Evolutionary conservation across 768 basidiomycete species (phyloP), one percentile per base, ranked within the genome.

Genomic region (Suillus lakei): DNA sequence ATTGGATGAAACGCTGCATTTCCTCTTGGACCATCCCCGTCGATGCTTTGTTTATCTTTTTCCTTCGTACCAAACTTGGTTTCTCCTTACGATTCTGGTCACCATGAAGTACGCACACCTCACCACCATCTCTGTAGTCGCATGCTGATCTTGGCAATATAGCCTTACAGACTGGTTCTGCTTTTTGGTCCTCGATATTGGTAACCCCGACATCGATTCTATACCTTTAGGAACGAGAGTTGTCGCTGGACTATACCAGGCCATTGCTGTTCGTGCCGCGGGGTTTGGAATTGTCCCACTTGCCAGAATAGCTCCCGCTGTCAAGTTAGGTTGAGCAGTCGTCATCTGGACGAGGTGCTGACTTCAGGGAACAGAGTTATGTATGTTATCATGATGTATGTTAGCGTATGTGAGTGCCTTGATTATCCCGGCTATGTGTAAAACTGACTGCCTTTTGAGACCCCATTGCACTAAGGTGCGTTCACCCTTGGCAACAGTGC

Each of bases 381-480:
- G 48, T 96, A 91, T 73, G 88, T 93, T 3, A 83, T 96, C 71
- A 97, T 96, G 96, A 99, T 97, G 96, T 95, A 92, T 72, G 88
- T 94, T 70, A 89, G 88, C 70, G 85, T 91, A 67, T 91, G 92
- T 93, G 70, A 79, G 89, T 85, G 60, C 70, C 58, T 43, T 63
- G 16, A 39, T 34, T 66, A 64, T 34, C 12, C 50, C 28, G 36
- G 39, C 48, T 39, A 8, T 59, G 15, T 38, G 36, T 43, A 46
- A 34, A 21, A 36, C 28, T 26, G 41, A 38, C 55, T 71, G 62
- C 66, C 16, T n/a, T 21, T 18, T 9, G 58, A 91, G 91, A 91
- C 73, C 91, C 91, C 16, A 90, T 93, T 69, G 91, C 91, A 0
- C 85, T 93, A 88, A 93, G 91, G 91, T 89, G 58, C 23, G 79